These are phyloP conservation scores for Alternaria ethzedia DNA, from an alignment of 2,329 filamentous ascomycete species.

Conservation along the genomic window DNA sequence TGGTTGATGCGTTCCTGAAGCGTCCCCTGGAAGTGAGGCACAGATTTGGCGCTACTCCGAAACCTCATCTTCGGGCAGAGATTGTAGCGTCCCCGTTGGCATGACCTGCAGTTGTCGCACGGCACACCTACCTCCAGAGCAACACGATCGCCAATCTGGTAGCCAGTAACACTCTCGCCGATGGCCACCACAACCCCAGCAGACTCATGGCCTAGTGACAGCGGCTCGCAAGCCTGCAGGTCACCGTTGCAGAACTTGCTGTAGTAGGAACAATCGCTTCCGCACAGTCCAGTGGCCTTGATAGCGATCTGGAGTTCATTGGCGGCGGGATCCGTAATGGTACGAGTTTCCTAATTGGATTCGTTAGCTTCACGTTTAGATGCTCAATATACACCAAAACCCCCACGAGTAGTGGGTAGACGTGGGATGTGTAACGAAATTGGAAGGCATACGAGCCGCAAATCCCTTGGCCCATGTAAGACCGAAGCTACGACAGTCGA, in stretches of 20 bases:
- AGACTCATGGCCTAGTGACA: constrained; percentile 61
- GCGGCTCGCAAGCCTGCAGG: constrained; percentile 68
- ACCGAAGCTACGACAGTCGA: constrained; percentile 50
- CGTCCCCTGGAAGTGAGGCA: constrained; percentile 53
- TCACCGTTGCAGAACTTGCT: constrained; percentile 75
- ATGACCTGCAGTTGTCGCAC: constrained; percentile 51
- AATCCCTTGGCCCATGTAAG: constrained; percentile 51
- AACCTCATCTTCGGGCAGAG: constrained; percentile 52
- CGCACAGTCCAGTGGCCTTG: constrained; percentile 71
- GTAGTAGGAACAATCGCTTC: constrained; percentile 74
- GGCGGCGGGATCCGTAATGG: constrained; percentile 60
- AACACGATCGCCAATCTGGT: constrained; percentile 50
- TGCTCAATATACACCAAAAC: constrained; percentile 24
- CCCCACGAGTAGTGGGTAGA: constrained; percentile 41
- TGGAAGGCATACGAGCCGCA: constrained; percentile 50
- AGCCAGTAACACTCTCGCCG: constrained; percentile 46
- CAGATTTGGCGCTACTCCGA: constrained; percentile 52
- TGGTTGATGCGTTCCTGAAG: constrained; percentile 54
- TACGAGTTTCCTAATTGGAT: constrained; percentile 59
- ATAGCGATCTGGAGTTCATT: constrained; percentile 70
- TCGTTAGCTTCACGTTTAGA: constrained; percentile 29
- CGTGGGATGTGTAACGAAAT: constrained; percentile 43
- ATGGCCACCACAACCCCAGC: constrained; percentile 49
- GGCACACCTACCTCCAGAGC: constrained; percentile 51
- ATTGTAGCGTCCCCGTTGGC: constrained; percentile 52